Base-by-base conservation (phyloP, 1,284 basidiomycete genomes). In the Trametes versicolor region DNA sequence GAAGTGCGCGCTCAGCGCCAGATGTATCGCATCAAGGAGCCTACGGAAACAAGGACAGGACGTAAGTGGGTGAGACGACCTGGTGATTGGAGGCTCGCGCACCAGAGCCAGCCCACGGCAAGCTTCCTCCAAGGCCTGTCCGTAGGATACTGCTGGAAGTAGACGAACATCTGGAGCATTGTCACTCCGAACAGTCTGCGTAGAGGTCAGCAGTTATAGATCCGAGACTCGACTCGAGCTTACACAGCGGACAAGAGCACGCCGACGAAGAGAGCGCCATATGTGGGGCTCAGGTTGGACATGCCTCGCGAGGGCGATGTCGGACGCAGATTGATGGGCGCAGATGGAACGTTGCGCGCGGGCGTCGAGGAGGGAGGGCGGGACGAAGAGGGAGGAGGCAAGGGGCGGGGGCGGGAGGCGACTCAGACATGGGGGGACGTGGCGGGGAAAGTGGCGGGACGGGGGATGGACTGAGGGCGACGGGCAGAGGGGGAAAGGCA, bases 181-280 rank as follows among this genome's bases (percentile, higher is more conserved):
- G 80, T 80, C 34, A 80, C 71, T 2, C 81, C 80, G 60, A 79
- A 81, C 4, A 82, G 70, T n/a, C 80, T 82, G 57, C n/a, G 2
- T 4, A 12, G 41, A 8, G 19, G 15, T 56, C 15, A 47, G 41
- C n/a, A 8, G 19, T 4, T 19, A 19, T 5, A 2, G 4, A 32
- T 3, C 29, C 29, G 29, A 32, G 27, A n/a, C n/a, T n/a, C n/a
- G 36, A 19, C 32, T 19, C 2, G 25, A 12, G 65, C 69, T 37
- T 50, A 73, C 72, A 72, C 61, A 12, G 71, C 68, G 32, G 72
- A 70, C 1, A 71, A 34, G 41, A 73, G 68, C n/a, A 70, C 58
- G 53, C 72, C 72, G 43, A 73, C 39, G 60, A 73, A 66, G 45
- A 72, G 60, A 21, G 71, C 72, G 51, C 72, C 72, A 32, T 71